Evolutionary conservation across 2,329 filamentous ascomycete genomes (phyloP), one percentile per base, ranked within the genome.

Genomic region (Orbilia ellipsospora): DNA sequence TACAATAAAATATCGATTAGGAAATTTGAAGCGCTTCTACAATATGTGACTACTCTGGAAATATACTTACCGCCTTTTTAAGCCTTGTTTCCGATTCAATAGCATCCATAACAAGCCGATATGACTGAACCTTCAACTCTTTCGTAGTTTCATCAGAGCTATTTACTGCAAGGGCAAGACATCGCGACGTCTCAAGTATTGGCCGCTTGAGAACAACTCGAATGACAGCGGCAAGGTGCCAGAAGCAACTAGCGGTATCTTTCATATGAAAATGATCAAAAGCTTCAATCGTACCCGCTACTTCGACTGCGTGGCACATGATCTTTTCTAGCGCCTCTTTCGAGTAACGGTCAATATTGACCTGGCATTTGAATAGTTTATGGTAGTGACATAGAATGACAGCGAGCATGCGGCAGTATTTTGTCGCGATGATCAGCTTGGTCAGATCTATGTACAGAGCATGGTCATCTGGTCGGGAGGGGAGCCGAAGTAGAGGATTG

Each of bases 401-500:
- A 0, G 55, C 28, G 2, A 72, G 28, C 2, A 63, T 3, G 23
- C 44, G 51, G 15, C 18, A 59, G 20, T 15, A 44, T 6, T 59
- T 40, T 2, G 20, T 16, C 1, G n/a, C 15, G 2, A 56, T n/a
- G 6, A 64, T 20, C 3, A 64, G 15, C 15, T 31, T 20, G 1
- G 20, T 16, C 0, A 72, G 15, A 0, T 48, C 12, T 8, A 26
- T 23, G 10, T 50, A 6, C 6, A 72, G 18, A 5, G 59, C 28
- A 1, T 54, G 10, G 7, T 26, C 45, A 4, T 20, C 4, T n/a
- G 18, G 4, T 26, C 48, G 10, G 16, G 45, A 15, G 16, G 54
- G 8, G 23, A 16, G 12, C 12, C 57, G 54, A 0, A 70, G 15
- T 10, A 42, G 48, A 16, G 67, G 52, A 16, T 72, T 72, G 0